Evolutionary conservation across 306 rosid species (phyloP).

Genomic region (Cicer chorassanicum): DNA sequence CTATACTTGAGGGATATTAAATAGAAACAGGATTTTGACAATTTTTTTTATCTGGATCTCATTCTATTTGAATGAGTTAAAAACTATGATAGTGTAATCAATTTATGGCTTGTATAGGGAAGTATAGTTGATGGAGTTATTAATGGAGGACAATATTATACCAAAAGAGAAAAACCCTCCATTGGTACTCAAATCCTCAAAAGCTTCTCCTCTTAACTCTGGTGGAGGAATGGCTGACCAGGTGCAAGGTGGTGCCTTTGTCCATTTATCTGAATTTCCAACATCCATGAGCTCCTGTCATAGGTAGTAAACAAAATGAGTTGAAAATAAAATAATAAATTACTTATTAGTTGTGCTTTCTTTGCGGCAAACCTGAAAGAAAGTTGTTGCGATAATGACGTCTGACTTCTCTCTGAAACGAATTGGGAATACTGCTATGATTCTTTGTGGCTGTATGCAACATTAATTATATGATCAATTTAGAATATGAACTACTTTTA

Average conservation of each 20-base stretch:
- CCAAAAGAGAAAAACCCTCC: slow-evolving; percentile 93
- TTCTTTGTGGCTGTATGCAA: slow-evolving; percentile 71
- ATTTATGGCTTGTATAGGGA: slow-evolving; percentile 6
- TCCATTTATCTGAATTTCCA: slow-evolving; percentile 79
- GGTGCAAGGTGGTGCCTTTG: slow-evolving; percentile 76
- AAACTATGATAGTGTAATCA: slow-evolving; percentile 14
- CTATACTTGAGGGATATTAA: no score
- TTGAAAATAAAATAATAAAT: background rate
- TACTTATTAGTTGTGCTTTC: slow-evolving; percentile 7
- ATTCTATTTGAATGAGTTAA: slow-evolving; percentile 30
- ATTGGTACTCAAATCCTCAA: slow-evolving; percentile 86
- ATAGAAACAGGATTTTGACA: no score
- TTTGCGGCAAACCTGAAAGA: slow-evolving; percentile 74
- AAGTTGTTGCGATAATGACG: slow-evolving; percentile 79
- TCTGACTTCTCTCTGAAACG: slow-evolving; percentile 76
- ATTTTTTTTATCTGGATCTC: background rate
- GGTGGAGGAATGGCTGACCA: slow-evolving; percentile 99
- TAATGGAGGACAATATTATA: slow-evolving; percentile 41
- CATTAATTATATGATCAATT: slow-evolving; percentile 41
- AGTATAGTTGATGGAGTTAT: slow-evolving; percentile 29
- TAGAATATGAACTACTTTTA: slow-evolving; percentile 12
- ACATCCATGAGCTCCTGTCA: slow-evolving; percentile 87
- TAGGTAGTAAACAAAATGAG: slow-evolving; percentile 34
- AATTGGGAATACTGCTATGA: slow-evolving; percentile 77
- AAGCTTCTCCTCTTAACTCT: slow-evolving; percentile 81